Base-by-base conservation (phyloP, 1,139 yeast genomes). In the Debaryomyces subglobosus region DNA sequence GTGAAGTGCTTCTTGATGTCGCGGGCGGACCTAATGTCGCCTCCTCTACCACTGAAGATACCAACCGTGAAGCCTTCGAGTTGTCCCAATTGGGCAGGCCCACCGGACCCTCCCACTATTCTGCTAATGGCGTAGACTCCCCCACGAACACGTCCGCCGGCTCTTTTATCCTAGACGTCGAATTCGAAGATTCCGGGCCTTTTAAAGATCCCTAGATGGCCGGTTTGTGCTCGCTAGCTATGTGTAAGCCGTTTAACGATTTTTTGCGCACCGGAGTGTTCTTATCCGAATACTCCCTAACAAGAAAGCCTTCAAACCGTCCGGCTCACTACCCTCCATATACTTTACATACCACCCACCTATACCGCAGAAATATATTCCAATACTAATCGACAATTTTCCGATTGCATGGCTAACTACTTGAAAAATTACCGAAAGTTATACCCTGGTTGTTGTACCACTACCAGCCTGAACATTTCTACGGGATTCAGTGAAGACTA, bases 151-250 rank as follows among this genome's bases (percentile, higher is more conserved):
- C 42, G 48, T 44, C 47, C 40, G 52, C 59, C 20, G 76, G 75
- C 4, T 68, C 73, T 39, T 68, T 72, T 52, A 58, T 72, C 13
- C 57, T 72, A 38, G 73, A 72, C 48, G 74, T 72, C 20, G 74
- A 69, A 50, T 60, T 71, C 48, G 75, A 69, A 46, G 47, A 46
- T 38, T 13, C 58, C 24, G 68, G 72, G 52, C 75, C 75, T 5
- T 69, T 69, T 53, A 69, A 62, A 47, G 74, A 69, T 53, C 71
- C 70, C 27, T 48, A 49, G 44, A 12, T 16, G 33, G 15, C 29
- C 10, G 35, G 12, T 32, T 32, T 13, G 15, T 30, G 12, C 35
- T 32, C 35, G 21, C 20, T 32, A 32, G n/a, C 18, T 16, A 13
- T 35, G 38, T 15, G 10, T 35, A 20, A 35, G 38, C 37, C 21